Evolutionary conservation across 176 grass and related monocot genomes (phyloP).

Genomic region (Oryza glumipatula): DNA sequence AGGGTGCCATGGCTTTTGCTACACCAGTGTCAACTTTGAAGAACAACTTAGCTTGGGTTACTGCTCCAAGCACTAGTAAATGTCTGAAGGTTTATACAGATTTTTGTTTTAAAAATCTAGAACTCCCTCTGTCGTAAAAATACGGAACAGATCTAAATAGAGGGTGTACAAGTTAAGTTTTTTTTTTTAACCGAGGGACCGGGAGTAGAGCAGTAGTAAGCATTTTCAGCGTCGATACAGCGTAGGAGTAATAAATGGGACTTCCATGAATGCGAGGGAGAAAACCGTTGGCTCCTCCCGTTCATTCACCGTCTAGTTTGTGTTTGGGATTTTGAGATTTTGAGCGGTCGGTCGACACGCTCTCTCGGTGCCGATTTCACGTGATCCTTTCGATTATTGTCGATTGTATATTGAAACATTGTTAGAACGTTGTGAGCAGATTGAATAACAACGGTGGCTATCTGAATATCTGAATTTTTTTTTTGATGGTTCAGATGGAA

Average conservation of each 20-base stretch:
- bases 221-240: background rate
- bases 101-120: background rate
- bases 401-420: background rate
- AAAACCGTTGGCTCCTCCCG: background rate
- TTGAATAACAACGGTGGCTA: background rate
- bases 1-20: background rate
- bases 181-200: too few relatives aligned
- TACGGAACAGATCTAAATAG: too few relatives aligned
- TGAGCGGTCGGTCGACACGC: conserved; percentile 8
- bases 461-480: background rate
- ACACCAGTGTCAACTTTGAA: background rate
- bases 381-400: background rate
- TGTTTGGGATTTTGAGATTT: background rate
- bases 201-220: too few relatives aligned
- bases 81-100: background rate
- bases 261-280: background rate
- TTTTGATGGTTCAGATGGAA: background rate
- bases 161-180: too few relatives aligned
- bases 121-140: too few relatives aligned
- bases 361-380: background rate
- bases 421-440: background rate
- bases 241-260: background rate
- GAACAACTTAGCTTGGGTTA: background rate
- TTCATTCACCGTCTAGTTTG: background rate
- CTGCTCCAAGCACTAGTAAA: background rate